A percentile compares a stretch with the other conserved stretches of the same genome.
phyloP scores from a whole-genome alignment of 805 yeast species.

The Groenewaldozyma tartarivorans region DNA sequence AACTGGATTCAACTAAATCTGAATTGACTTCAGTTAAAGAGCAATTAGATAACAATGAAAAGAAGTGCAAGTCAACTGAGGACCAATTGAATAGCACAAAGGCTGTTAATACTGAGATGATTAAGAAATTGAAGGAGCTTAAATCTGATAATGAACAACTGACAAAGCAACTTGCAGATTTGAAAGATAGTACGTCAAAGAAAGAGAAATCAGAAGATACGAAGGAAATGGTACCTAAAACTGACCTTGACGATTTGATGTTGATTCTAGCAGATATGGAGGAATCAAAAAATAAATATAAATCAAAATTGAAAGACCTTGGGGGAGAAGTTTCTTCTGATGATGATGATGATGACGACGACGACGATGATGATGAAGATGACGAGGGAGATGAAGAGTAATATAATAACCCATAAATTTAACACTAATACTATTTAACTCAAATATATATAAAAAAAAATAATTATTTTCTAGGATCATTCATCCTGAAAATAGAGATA shows the following conservation, averaged over 20 bases:
- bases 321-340: slow-evolving; percentile 67
- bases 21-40: slow-evolving; percentile 1
- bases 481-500: slow-evolving; percentile 24
- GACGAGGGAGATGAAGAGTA: slow-evolving; percentile 22
- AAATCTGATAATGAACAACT: slow-evolving; percentile 1
- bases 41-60: no score
- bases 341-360: slow-evolving; percentile 57
- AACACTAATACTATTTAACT: neutral
- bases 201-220: slow-evolving; percentile 1
- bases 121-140: neutral
- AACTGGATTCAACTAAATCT: no score
- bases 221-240: slow-evolving; percentile 32
- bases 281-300: slow-evolving; percentile 52
- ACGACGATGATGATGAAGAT: slow-evolving; percentile 37
- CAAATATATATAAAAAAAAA: neutral
- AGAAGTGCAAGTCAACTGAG: neutral
- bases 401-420: neutral
- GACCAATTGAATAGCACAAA: neutral
- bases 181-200: no score
- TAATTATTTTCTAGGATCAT: slow-evolving; percentile 21
- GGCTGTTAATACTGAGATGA: neutral
- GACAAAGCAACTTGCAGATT: slow-evolving; percentile 2
- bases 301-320: slow-evolving; percentile 37
- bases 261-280: slow-evolving; percentile 69
- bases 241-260: slow-evolving; percentile 67